These are phyloP conservation scores for Carex parvula DNA, from an alignment of 176 grass and related monocot species.

Conservation along the genomic window DNA sequence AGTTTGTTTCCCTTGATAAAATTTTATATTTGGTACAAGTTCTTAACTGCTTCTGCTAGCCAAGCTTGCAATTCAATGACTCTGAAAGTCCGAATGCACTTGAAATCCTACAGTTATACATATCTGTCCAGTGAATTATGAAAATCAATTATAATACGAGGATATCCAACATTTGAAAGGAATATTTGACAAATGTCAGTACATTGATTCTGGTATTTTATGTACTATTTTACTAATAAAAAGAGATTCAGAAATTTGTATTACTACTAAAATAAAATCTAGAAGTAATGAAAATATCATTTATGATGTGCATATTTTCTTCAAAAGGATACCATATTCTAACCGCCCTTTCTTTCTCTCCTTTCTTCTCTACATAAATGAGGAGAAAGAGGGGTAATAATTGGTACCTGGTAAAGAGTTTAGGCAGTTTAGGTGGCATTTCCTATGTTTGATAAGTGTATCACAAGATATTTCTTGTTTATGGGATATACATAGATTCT, in stretches of 20 bases:
- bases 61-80: neutral
- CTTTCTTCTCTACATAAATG: neutral
- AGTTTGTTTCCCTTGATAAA: constrained; percentile 26
- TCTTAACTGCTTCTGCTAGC: neutral
- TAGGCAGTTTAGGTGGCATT: neutral
- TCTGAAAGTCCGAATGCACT: neutral
- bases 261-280: neutral
- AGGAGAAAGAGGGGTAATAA: neutral
- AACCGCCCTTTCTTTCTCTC: neutral
- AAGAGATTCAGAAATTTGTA: neutral
- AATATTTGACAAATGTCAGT: neutral
- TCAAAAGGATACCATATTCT: neutral
- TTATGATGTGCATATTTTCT: neutral
- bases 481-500: neutral
- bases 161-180: neutral
- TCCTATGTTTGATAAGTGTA: neutral
- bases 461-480: neutral
- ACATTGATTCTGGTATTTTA: neutral
- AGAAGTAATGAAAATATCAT: neutral
- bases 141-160: neutral
- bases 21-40: neutral
- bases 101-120: neutral
- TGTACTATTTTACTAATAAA: neutral
- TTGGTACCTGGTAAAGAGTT: neutral
- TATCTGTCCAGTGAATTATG: neutral